Conservation (phyloP, 148 eudicot species). For the Cornus kousa region DNA sequence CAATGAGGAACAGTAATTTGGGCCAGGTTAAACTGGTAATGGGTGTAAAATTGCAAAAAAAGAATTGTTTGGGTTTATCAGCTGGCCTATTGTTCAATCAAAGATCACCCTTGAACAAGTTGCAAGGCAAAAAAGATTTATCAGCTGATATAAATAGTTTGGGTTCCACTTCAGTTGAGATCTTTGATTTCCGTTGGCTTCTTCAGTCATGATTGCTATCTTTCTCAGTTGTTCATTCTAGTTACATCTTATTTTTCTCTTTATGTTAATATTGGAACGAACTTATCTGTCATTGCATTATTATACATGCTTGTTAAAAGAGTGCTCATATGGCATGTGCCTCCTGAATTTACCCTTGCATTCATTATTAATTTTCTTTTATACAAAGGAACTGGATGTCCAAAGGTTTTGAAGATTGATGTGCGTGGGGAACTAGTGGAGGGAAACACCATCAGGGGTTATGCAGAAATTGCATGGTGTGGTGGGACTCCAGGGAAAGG, state of each 20-base stretch:
- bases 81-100: too few species aligned
- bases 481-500: conserved; percentile 97
- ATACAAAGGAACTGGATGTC: conserved; percentile 79
- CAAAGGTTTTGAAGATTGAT: conserved; percentile 90
- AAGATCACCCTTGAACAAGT: too few species aligned
- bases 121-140: too few species aligned
- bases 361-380: conserved; percentile 18
- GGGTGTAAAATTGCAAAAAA: too few species aligned
- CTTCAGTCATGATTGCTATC: not conserved
- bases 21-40: too few species aligned
- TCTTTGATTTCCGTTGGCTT: too few species aligned
- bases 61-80: too few species aligned
- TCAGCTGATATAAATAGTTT: too few species aligned
- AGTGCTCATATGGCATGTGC: not conserved
- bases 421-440: conserved; percentile 83
- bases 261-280: not conserved
- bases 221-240: not conserved
- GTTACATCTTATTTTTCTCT: not conserved
- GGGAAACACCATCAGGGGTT: conserved; percentile 75
- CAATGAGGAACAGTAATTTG: too few species aligned
- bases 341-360: not conserved
- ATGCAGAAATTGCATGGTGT: conserved; percentile 94
- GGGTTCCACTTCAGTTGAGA: too few species aligned
- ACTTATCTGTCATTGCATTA: not conserved
- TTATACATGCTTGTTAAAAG: not conserved